Evolutionary conservation across 2,329 filamentous ascomycete species (phyloP), one percentile per base, ranked within the genome.

Genomic region (Ramichloridium luteum): DNA sequence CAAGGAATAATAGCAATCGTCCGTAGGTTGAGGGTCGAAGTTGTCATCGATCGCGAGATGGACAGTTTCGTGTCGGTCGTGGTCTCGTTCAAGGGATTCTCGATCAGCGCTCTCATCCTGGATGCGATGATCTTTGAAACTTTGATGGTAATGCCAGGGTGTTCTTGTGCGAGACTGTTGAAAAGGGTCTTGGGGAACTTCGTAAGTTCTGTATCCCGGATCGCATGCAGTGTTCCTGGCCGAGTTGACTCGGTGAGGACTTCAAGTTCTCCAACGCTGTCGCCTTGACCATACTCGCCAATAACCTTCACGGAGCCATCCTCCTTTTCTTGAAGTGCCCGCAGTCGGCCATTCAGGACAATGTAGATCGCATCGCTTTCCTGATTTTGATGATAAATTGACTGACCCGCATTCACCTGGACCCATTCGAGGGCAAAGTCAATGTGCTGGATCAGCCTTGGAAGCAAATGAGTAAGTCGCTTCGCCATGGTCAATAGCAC

Each of bases 351-450:
- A 46, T 98, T 98, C 11, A 98, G 69, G 2, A 98, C 90, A 39
- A 98, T 86, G 49, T 96, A 98, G 25, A 98, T 98, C 1, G 92
- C 88, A 56, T 98, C 90, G 48, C 90, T 98, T 44, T 96, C 90
- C 44, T 98, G 86, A 2, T 77, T 77, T 56, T 93, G 81, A 44
- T 93, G 83, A 54, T 92, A 93, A 20, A 98, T 81, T 6, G 94
- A 81, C 52, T 98, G 85, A 0, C 90, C 86, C 3, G 90, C 84
- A 56, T 84, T 85, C 39, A 98, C 85, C 52, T 98, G 92, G 3
- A 94, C 77, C 90, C 92, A 98, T 61, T 98, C 92, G 12, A 98
- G 67, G 3, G 90, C 90, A 59, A 98, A 98, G 56, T 98, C 90
- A 41, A 98, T 96, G 50, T 98, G 90, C 11, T 94, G 66, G 39